Base-by-base conservation (phyloP, 176 grass and related monocot species). In the Paspalum notatum region DNA sequence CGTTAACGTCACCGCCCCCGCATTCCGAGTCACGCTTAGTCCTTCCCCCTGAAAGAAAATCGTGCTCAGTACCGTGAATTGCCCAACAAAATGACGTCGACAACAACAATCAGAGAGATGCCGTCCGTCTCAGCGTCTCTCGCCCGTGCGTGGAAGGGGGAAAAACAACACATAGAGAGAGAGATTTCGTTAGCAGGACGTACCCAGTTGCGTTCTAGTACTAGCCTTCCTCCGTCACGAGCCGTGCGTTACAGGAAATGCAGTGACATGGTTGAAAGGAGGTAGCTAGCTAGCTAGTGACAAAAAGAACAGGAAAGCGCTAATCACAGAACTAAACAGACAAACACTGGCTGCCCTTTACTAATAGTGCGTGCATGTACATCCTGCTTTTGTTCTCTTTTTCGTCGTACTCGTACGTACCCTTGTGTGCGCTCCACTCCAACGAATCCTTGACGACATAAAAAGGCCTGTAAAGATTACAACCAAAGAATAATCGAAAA, bases 1-100 rank as follows among this genome's bases (percentile, higher is more conserved):
- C 27, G 85, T 77, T 25, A 82, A 82, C 79, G 41, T 82, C 85
- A 60, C 14, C 66, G n/a, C 7, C 12, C 8, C 44, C 39, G 12
- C 21, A 5, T 51, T 22, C 58, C 26, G 13, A 20, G 39, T 9
- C 63, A 24, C 54, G 15, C 62, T 48, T 51, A n/a, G 40, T 82
- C 67, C 48, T 80, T 74, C 0, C 5, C 9, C 46, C 20, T 9
- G 9, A 56, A 66, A 71, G 47, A 87, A 63, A 82, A 53, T 24
- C 9, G 5, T 6, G 5, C 62, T 62, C 27, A 4, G 81, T 57
- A 79, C 60, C 5, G 12, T 17, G 46, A 79, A 15, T 53, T 9
- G 13, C 4, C 47, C 6, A 66, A 20, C 3, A 40, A 15, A 46
- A 60, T 57, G 77, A 57, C 50, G 21, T 54, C 21, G 1, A 4